These are phyloP conservation scores for Xylariomycetidae sp. DNA, from an alignment of 2,329 filamentous ascomycete species.

Conservation along the genomic window DNA sequence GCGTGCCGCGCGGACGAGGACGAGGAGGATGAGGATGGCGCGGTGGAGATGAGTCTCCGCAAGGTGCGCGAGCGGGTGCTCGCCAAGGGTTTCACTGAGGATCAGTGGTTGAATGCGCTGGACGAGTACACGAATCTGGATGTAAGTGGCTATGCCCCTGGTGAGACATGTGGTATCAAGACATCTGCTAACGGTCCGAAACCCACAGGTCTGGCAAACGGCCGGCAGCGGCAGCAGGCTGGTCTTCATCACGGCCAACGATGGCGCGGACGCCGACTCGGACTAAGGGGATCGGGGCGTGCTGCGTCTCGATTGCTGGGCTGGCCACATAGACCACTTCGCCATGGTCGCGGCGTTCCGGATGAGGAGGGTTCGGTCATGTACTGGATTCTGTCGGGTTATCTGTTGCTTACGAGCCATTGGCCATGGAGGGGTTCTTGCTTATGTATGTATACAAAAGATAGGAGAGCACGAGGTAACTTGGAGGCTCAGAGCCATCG, in stretches of 20 bases:
- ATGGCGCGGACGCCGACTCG: slow-evolving; percentile 19
- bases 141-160: slow-evolving; percentile 59
- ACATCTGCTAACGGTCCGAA: slow-evolving; percentile 20
- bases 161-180: not conserved
- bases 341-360: no score
- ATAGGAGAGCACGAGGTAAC: no score
- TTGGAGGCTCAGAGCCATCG: no score
- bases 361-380: no score
- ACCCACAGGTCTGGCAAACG: slow-evolving; percentile 72
- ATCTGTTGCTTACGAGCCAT: no score
- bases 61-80: slow-evolving; percentile 87
- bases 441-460: no score
- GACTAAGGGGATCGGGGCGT: no score
- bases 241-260: slow-evolving; percentile 55
- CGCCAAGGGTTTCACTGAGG: slow-evolving; percentile 92
- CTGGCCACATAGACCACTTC: no score
- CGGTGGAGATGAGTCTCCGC: slow-evolving; percentile 73
- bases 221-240: slow-evolving; percentile 63
- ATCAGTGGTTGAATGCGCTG: slow-evolving; percentile 81
- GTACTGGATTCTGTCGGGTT: no score
- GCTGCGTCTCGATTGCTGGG: no score
- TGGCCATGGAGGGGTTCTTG: no score
- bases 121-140: slow-evolving; percentile 85
- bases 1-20: slow-evolving; percentile 69
- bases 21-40: slow-evolving; percentile 42